phyloP scores from a whole-genome alignment of 176 grass and related monocot species.

The Elymus sibiricus region DNA sequence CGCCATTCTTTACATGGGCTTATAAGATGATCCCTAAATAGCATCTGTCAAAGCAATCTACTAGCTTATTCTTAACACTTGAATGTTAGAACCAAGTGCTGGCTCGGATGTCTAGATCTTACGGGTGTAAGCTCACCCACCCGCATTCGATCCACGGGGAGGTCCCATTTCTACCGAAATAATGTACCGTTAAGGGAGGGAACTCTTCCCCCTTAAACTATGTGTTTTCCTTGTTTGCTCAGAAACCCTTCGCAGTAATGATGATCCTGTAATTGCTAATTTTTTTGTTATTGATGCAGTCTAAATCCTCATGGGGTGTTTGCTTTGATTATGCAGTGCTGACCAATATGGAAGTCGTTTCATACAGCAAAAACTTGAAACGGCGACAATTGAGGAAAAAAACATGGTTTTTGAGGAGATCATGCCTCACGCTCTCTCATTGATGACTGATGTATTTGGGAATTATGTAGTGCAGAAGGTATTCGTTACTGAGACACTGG shows the following conservation, averaged over 20 bases:
- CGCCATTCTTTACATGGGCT: neutral
- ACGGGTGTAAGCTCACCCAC: too few relatives aligned
- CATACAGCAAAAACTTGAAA: constrained; percentile 99
- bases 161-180: too few relatives aligned
- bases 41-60: neutral
- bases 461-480: constrained; percentile 98
- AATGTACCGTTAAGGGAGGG: neutral
- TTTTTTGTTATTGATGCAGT: neutral
- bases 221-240: neutral
- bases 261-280: neutral
- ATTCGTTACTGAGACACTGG: constrained; percentile 14
- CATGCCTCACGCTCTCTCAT: constrained; percentile 71
- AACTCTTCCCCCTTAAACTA: neutral
- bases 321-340: constrained; percentile 51
- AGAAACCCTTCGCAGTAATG: neutral
- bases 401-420: constrained; percentile 91
- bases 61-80: constrained; percentile 18
- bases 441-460: constrained; percentile 98
- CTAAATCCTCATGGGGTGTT: neutral
- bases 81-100: too few relatives aligned
- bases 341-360: constrained; percentile 97
- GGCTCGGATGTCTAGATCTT: too few relatives aligned
- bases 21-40: neutral
- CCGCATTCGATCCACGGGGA: too few relatives aligned
- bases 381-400: constrained; percentile 80